Base-by-base conservation (phyloP, 805 yeast species). In the Schizosaccharomyces octosporus region DNA sequence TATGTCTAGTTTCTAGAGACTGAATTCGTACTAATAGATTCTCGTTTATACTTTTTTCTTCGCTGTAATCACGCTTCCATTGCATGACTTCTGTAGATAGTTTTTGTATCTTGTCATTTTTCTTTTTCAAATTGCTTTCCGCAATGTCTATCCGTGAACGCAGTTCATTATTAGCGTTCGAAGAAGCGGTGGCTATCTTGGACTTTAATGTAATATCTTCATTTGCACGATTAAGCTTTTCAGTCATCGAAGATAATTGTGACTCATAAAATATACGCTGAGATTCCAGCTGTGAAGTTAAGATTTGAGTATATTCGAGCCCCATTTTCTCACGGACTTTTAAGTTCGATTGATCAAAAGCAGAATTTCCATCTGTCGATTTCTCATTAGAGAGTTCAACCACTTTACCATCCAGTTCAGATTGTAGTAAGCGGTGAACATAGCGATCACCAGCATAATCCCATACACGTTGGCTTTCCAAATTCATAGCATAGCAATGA, bases 401-500 rank as follows among this genome's bases (percentile, higher is more conserved):
- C 41, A 89, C 71, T 66, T 89, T 89, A 0, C 97, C 97, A 69
- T 88, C 96, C 0, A 83, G 76, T 69, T 85, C 89, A 70, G 86
- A 87, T 64, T 88, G 87, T 3, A 88, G 78, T 55, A 88, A 72
- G 60, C 97, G 71, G 70, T 88, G 97, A 9, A 88, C 96, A 69
- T 88, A 88, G 65, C 81, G 82, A 69, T 88, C 97, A 1, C 89
- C 89, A 0, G 89, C 88, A 69, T 88, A 88, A 69, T 88, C 96
- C 97, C 97, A 88, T 0, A 88, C 95, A 51, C 97, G 75, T 64
- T 88, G 93, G 0, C 94, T 80, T 11, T 76, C 72, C 58, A 86
- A 74, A 67, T 88, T 95, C 95, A 88, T 87, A 0, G 95, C 85
- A 72, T 86, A 88, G 66, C 95, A 85, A 70, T 88, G 97, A 5